Percentiles rank a stretch among this genome's conserved stretches.
Conservation (phyloP, 768 basidiomycete species). For the Neoboletus subvelutipes region DNA sequence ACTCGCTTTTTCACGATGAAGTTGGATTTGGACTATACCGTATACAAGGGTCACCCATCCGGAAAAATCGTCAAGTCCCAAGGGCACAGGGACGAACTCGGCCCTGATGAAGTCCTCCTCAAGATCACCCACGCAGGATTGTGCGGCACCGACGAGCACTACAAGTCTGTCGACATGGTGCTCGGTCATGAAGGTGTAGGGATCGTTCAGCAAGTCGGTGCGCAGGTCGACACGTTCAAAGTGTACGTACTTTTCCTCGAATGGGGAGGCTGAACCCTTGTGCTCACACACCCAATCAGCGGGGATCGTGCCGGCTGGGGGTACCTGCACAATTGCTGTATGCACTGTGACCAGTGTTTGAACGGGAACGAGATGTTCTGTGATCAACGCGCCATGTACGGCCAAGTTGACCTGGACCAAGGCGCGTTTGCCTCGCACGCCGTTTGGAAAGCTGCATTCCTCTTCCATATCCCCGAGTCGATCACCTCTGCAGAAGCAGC, state of each 20-base stretch:
- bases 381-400: constrained; percentile 25
- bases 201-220: constrained; percentile 34
- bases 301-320: constrained; percentile 41
- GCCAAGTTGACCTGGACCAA: constrained; percentile 27
- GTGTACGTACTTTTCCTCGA: constrained; percentile 22
- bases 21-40: constrained; percentile 27
- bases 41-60: constrained; percentile 29
- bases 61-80: constrained; percentile 22
- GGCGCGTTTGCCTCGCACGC: constrained; percentile 38
- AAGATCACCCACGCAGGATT: constrained; percentile 36
- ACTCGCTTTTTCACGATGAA: constrained; percentile 5
- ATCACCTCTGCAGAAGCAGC: constrained; percentile 33
- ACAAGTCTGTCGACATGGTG: constrained; percentile 32
- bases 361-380: constrained; percentile 34
- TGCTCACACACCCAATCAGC: constrained; percentile 12
- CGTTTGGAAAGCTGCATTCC: constrained; percentile 33
- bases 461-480: constrained; percentile 35
- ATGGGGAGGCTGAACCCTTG: neutral
- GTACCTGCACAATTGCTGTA: constrained; percentile 34
- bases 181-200: constrained; percentile 43
- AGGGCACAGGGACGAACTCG: constrained; percentile 18
- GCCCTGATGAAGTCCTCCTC: constrained; percentile 30
- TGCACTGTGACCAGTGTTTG: constrained; percentile 34
- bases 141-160: constrained; percentile 41
- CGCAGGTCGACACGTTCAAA: constrained; percentile 33